These are phyloP conservation scores for Termitomyces sp. DNA, from an alignment of 768 basidiomycete genomes.

Conservation along the genomic window DNA sequence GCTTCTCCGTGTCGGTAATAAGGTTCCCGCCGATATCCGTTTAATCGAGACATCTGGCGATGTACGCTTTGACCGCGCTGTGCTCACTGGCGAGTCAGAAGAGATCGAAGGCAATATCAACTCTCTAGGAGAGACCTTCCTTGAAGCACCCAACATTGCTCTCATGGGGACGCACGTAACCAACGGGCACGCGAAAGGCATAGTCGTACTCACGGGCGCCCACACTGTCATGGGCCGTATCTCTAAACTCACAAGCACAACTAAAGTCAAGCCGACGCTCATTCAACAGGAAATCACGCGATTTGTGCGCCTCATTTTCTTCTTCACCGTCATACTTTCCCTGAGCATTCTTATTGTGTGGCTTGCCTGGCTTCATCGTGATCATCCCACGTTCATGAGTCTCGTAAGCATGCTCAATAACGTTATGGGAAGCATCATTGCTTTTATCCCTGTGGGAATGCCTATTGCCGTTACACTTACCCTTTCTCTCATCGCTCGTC, in stretches of 20 bases:
- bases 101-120: constrained; percentile 36
- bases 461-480: constrained; percentile 54
- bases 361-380: constrained; percentile 36
- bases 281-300: constrained; percentile 45
- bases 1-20: constrained; percentile 9
- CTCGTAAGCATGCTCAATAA: constrained; percentile 50
- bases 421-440: constrained; percentile 43
- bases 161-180: constrained; percentile 39
- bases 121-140: constrained; percentile 42
- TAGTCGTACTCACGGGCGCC: constrained; percentile 39
- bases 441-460: constrained; percentile 43
- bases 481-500: constrained; percentile 23
- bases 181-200: constrained; percentile 35
- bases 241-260: constrained; percentile 46
- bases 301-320: constrained; percentile 49
- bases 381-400: constrained; percentile 42
- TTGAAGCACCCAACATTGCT: constrained; percentile 44
- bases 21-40: constrained; percentile 38
- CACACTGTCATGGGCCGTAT: constrained; percentile 48
- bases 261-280: constrained; percentile 42
- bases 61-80: constrained; percentile 47
- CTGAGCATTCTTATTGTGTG: constrained; percentile 39
- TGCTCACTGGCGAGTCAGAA: constrained; percentile 50
- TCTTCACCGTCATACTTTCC: constrained; percentile 34
- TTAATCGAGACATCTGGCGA: constrained; percentile 49